Percentiles rank a stretch among this genome's conserved stretches.
phyloP scores from a whole-genome alignment of 2,329 filamentous ascomycete species.

The Zymoseptoria crescenta region DNA sequence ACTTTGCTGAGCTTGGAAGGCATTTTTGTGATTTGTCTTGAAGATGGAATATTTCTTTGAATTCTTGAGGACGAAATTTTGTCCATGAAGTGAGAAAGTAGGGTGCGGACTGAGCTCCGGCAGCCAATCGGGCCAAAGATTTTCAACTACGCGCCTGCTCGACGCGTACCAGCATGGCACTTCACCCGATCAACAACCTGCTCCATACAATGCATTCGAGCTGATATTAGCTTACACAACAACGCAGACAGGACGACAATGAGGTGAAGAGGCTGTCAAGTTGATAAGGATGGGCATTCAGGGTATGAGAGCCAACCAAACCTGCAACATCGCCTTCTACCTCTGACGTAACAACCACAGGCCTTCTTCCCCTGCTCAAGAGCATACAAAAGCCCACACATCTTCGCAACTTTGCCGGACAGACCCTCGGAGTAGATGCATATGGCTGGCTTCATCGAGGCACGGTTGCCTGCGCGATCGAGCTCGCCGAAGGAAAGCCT shows the following conservation, averaged over 20 bases:
- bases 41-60: neutral
- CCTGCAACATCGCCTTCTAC: neutral
- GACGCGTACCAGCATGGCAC: neutral
- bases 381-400: conserved; percentile 88
- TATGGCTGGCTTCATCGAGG: conserved; percentile 98
- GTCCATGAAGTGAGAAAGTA: neutral
- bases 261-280: neutral
- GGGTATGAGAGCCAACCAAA: conserved; percentile 17
- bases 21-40: conserved; percentile 47
- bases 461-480: conserved; percentile 80
- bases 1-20: conserved; percentile 69
- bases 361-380: conserved; percentile 83
- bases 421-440: conserved; percentile 88
- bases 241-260: neutral
- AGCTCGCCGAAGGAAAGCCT: conserved; percentile 79
- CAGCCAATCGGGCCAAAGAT: neutral
- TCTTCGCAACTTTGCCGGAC: conserved; percentile 76
- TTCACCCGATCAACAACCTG: neutral
- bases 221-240: neutral
- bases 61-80: neutral
- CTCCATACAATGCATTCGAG: neutral
- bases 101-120: neutral
- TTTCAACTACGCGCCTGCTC: neutral
- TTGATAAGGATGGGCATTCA: conserved; percentile 31
- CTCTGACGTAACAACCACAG: conserved; percentile 37